Conservation (phyloP, 495 filamentous ascomycete genomes). For the Xylaria venustula region DNA sequence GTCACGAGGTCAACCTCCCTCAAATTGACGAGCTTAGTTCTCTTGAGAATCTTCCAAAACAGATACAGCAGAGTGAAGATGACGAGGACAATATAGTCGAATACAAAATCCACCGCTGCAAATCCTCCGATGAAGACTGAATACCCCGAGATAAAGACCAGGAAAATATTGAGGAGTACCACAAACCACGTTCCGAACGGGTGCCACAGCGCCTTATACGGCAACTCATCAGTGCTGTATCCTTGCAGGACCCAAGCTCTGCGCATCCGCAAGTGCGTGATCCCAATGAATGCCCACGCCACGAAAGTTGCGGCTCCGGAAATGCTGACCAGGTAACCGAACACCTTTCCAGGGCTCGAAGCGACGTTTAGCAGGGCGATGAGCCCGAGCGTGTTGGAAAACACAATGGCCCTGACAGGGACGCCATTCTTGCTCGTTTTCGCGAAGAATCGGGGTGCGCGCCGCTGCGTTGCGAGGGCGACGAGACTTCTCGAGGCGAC, state of each 20-base stretch:
- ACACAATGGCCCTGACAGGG: slow-evolving; percentile 50
- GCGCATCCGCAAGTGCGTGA: slow-evolving; percentile 54
- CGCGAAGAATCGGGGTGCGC: slow-evolving; percentile 55
- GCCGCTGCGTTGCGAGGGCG: slow-evolving; percentile 53
- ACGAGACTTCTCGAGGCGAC: slow-evolving; percentile 66
- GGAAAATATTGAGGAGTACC: slow-evolving; percentile 51
- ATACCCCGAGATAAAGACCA: slow-evolving; percentile 45
- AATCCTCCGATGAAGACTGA: slow-evolving; percentile 49
- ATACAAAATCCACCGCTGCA: slow-evolving; percentile 43
- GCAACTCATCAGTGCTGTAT: slow-evolving; percentile 53
- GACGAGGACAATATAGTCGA: slow-evolving; percentile 55
- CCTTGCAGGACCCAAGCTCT: slow-evolving; percentile 59
- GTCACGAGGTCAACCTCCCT: slow-evolving; percentile 56
- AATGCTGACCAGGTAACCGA: slow-evolving; percentile 56
- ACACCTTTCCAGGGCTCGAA: slow-evolving; percentile 52
- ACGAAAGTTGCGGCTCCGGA: slow-evolving; percentile 58
- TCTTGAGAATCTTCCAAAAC: slow-evolving; percentile 51
- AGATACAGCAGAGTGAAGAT: slow-evolving; percentile 56
- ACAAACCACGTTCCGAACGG: slow-evolving; percentile 63
- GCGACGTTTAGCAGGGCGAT: slow-evolving; percentile 57
- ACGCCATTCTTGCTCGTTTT: slow-evolving; percentile 51
- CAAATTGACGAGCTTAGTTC: slow-evolving; percentile 43
- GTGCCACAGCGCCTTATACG: slow-evolving; percentile 58
- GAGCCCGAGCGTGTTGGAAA: slow-evolving; percentile 55
- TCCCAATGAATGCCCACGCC: slow-evolving; percentile 60